phyloP scores from a whole-genome alignment of 352 stramenopile genomes.

The Phytopythium helicoides region DNA sequence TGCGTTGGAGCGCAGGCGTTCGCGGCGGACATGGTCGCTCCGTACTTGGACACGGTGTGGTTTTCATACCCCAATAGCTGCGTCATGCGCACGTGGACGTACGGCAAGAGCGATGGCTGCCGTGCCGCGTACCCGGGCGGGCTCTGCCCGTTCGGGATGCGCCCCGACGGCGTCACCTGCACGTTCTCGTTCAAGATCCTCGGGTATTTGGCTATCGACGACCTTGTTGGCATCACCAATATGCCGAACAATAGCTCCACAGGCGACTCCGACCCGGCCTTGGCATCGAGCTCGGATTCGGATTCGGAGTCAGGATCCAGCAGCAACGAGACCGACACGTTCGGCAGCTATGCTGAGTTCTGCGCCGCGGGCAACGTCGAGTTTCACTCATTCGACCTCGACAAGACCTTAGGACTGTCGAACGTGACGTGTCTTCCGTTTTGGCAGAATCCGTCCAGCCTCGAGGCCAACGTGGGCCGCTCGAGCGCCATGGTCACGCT shows the following conservation, averaged over 20 bases:
- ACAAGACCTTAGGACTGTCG: conserved; percentile 45
- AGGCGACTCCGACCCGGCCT: conserved; percentile 9
- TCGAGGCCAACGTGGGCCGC: conserved; percentile 50
- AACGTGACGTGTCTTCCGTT: conserved; percentile 54
- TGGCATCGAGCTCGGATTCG: background rate
- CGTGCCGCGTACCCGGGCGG: conserved; percentile 33
- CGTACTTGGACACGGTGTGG: conserved; percentile 67
- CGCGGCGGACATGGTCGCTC: conserved; percentile 48
- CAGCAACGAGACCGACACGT: conserved; percentile 19
- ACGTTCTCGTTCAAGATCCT: conserved; percentile 60
- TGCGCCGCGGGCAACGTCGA: conserved; percentile 44
- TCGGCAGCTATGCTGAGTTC: conserved; percentile 45
- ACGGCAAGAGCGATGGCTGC: conserved; percentile 44
- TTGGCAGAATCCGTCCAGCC: conserved; percentile 50
- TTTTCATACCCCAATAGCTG: conserved; percentile 74
- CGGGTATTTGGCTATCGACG: conserved; percentile 56
- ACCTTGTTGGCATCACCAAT: conserved; percentile 67
- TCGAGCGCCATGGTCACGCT: conserved; percentile 44
- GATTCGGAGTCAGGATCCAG: conserved; percentile 15
- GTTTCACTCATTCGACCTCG: conserved; percentile 49
- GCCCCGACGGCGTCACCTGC: conserved; percentile 51
- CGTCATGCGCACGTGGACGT: conserved; percentile 44
- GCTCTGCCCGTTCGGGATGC: conserved; percentile 48
- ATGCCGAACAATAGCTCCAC: conserved; percentile 12
- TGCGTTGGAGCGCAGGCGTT: conserved; percentile 62